Base-by-base conservation (phyloP, 192 early-diverging fungal species). In the Backusella sp. region DNA sequence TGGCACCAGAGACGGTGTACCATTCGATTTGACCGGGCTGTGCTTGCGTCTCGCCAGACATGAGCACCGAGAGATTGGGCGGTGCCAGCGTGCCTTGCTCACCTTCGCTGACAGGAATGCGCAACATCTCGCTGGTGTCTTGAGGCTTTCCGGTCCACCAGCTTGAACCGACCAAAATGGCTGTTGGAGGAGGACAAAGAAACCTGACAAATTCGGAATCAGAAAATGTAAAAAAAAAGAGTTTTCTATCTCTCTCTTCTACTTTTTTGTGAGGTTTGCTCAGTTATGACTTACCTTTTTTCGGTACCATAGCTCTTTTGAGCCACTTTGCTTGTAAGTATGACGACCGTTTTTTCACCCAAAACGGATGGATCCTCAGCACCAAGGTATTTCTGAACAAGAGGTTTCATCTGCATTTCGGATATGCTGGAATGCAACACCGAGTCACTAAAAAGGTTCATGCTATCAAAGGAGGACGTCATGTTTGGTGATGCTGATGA, bases 251-350 rank as follows among this genome's bases (percentile, higher is more conserved):
- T 44, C 15, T 49, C 17, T 49, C 17, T 49, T 5, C 17, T 49
- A n/a, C 17, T 49, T 49, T 73, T 73, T 32, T 73, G 26, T 46
- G 52, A 12, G 6, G 15, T 17, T 49, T 44, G 32, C 3, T 32
- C 32, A n/a, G n/a, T 4, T 4, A 49, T n/a, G 46, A n/a, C 46
- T 12, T 75, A 91, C 85, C 96, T 88, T 83, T 96, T 97, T 78
- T 98, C 96, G 39, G 91, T 93, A 32, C 95, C 96, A 76, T 98
- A 98, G 3, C 91, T 93, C 73, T 98, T 98, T 86, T 98, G 96
- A 6, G 92, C 96, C 4, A 96, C 96, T 68, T 94, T 95, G 23
- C 93, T 91, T 36, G 94, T 94, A 66, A 95, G 81, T 21, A 97
- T 88, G 73, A 96, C 79, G 11, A 96, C 89, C 74, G 89, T 90